A percentile compares a stretch with the other conserved stretches of the same genome.
Conservation (phyloP, 1,284 basidiomycete species). For the Ceratobasidium sp. region DNA sequence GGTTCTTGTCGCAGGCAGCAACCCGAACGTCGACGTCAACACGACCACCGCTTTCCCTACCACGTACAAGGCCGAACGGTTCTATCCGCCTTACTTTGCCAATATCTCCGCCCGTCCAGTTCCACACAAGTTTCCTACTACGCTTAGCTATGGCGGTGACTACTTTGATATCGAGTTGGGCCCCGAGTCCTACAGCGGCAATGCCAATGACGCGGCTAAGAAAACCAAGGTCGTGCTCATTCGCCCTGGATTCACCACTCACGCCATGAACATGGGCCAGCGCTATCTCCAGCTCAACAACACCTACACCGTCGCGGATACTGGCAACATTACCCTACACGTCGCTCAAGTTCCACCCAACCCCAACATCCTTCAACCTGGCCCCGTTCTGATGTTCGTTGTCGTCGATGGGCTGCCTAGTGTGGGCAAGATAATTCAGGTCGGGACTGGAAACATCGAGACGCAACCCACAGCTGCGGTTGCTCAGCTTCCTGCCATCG, state of each 20-base stretch:
- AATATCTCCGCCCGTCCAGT: slow-evolving; percentile 65
- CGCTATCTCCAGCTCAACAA: slow-evolving; percentile 69
- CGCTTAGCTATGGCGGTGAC: slow-evolving; percentile 79
- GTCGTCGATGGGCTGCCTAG: slow-evolving; percentile 82
- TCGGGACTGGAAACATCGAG: slow-evolving; percentile 77
- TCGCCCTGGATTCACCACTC: slow-evolving; percentile 86
- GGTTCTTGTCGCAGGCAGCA: slow-evolving; percentile 79
- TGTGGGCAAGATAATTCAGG: slow-evolving; percentile 72
- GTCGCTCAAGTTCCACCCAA: slow-evolving; percentile 81
- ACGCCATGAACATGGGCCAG: slow-evolving; percentile 82
- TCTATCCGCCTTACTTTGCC: slow-evolving; percentile 80
- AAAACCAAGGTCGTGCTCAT: slow-evolving; percentile 78
- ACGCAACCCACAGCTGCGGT: slow-evolving; percentile 54
- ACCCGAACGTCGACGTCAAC: slow-evolving; percentile 74
- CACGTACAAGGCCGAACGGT: slow-evolving; percentile 81
- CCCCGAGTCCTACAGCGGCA: slow-evolving; percentile 58
- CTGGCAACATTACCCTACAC: slow-evolving; percentile 74
- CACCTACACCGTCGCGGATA: slow-evolving; percentile 70
- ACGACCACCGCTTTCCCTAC: slow-evolving; percentile 60
- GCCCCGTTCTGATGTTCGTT: slow-evolving; percentile 79
- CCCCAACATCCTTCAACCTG: slow-evolving; percentile 76
- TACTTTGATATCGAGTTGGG: slow-evolving; percentile 75
- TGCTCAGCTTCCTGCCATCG: slow-evolving; percentile 50
- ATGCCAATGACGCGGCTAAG: slow-evolving; percentile 56
- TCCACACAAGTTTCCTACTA: slow-evolving; percentile 67